These are phyloP conservation scores for Cytospora chrysosperma DNA, from an alignment of 2,329 filamentous ascomycete genomes.

Conservation along the genomic window DNA sequence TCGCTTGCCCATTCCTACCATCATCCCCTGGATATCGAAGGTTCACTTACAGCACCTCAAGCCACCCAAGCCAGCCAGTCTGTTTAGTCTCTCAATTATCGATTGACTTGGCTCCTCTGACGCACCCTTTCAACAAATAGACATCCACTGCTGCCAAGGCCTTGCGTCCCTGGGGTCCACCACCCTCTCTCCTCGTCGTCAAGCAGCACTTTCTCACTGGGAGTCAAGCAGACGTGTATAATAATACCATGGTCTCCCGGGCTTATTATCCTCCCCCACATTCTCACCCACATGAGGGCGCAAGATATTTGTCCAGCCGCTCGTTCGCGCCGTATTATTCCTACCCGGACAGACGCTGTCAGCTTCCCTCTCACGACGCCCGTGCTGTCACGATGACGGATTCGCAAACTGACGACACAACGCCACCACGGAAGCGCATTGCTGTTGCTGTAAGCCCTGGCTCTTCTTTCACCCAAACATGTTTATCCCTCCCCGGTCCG, in stretches of 20 bases:
- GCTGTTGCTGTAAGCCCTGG: constrained; percentile 55
- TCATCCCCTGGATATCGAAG: constrained; percentile 3
- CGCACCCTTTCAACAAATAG: constrained; percentile 12
- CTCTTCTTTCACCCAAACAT: neutral
- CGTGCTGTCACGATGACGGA: constrained; percentile 42
- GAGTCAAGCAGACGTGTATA: constrained; percentile 11
- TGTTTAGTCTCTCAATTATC: constrained; percentile 2
- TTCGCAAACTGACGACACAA: constrained; percentile 40
- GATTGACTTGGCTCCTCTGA: constrained; percentile 19
- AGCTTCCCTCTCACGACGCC: constrained; percentile 38
- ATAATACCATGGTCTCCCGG: constrained; percentile 43
- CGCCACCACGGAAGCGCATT: constrained; percentile 55
- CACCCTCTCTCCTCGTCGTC: neutral
- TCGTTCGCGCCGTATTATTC: constrained; percentile 39
- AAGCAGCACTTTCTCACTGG: neutral
- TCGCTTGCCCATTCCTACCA: constrained; percentile 22
- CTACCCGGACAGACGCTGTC: constrained; percentile 39
- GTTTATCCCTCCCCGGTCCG: neutral
- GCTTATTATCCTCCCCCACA: constrained; percentile 36
- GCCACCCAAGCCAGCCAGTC: constrained; percentile 20
- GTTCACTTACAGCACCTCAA: constrained; percentile 13
- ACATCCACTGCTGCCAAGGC: neutral
- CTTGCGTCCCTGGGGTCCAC: constrained; percentile 4
- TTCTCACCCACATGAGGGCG: constrained; percentile 31
- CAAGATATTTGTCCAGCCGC: constrained; percentile 40